phyloP scores from a whole-genome alignment of 1,139 yeast genomes.

The Lodderomyces theae region DNA sequence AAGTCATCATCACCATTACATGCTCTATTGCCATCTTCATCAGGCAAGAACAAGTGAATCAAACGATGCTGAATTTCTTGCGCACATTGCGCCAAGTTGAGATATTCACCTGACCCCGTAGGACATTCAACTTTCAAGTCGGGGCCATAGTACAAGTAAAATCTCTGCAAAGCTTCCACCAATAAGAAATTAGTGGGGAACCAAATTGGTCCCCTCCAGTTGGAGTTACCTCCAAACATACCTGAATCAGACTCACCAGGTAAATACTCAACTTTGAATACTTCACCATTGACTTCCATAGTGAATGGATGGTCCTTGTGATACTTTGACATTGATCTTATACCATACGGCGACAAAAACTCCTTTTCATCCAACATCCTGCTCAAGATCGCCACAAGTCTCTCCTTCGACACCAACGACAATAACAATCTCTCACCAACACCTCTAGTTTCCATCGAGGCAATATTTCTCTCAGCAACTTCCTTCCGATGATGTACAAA shows the following conservation, averaged over 20 bases:
- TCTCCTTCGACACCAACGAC: slow-evolving; percentile 79
- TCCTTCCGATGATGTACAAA: slow-evolving; percentile 69
- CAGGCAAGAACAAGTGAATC: slow-evolving; percentile 74
- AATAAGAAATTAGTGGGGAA: slow-evolving; percentile 88
- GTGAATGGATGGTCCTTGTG: slow-evolving; percentile 85
- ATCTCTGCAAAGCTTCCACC: slow-evolving; percentile 86
- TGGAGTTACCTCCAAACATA: slow-evolving; percentile 94
- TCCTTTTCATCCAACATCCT: slow-evolving; percentile 88
- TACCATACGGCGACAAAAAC: slow-evolving; percentile 83
- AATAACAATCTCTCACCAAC: slow-evolving; percentile 80
- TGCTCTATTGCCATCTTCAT: slow-evolving; percentile 71
- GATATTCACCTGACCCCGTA: slow-evolving; percentile 73
- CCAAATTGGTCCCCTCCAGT: slow-evolving; percentile 99
- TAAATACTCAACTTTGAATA: slow-evolving; percentile 72
- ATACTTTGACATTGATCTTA: slow-evolving; percentile 83
- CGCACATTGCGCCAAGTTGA: slow-evolving; percentile 90
- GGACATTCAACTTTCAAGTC: slow-evolving; percentile 88
- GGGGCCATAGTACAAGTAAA: slow-evolving; percentile 87
- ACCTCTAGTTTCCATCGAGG: slow-evolving; percentile 83
- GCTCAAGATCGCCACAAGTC: slow-evolving; percentile 71
- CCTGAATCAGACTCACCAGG: slow-evolving; percentile 96
- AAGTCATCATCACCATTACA: slow-evolving; percentile 69
- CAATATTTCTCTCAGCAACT: slow-evolving; percentile 84
- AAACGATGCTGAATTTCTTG: slow-evolving; percentile 88
- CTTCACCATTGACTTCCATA: slow-evolving; percentile 81